These are phyloP conservation scores for Emmonsiellopsis sp. DNA, from an alignment of 2,329 filamentous ascomycete genomes.

Conservation along the genomic window DNA sequence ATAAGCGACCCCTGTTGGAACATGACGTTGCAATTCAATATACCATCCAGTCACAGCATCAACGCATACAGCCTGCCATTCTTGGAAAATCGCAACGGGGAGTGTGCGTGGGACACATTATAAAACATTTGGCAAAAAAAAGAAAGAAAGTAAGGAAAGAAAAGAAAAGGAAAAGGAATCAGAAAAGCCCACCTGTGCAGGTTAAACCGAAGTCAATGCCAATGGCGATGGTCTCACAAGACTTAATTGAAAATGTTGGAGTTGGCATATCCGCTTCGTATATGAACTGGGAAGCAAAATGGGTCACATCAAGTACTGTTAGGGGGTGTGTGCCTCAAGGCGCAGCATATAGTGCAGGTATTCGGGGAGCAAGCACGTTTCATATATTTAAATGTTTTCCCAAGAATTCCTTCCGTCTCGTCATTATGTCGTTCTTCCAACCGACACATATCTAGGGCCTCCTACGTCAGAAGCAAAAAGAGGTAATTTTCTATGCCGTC, in stretches of 20 bases:
- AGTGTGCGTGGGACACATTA: background rate
- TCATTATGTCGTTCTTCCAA: no score
- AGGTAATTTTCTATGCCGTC: no score
- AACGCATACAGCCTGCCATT: background rate
- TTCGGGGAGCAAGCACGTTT: no score
- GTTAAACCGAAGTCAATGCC: conserved; percentile 4
- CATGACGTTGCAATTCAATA: background rate
- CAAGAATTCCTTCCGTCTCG: no score
- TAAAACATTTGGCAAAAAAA: background rate
- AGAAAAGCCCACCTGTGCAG: background rate
- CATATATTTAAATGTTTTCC: no score
- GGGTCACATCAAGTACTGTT: background rate
- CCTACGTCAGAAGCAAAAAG: no score
- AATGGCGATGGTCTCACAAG: background rate
- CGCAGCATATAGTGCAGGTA: no score
- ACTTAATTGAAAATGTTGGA: background rate
- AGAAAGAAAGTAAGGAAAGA: background rate
- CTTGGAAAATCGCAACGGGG: no score
- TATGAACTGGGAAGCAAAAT: background rate
- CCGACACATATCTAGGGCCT: no score
- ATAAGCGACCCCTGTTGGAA: conserved; percentile 1
- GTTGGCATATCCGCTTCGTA: background rate
- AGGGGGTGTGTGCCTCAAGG: no score
- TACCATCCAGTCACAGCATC: background rate
- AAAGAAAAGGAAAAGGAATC: background rate